Conservation (phyloP, 2,329 filamentous ascomycete genomes). For the Diplodia scrobiculata region DNA sequence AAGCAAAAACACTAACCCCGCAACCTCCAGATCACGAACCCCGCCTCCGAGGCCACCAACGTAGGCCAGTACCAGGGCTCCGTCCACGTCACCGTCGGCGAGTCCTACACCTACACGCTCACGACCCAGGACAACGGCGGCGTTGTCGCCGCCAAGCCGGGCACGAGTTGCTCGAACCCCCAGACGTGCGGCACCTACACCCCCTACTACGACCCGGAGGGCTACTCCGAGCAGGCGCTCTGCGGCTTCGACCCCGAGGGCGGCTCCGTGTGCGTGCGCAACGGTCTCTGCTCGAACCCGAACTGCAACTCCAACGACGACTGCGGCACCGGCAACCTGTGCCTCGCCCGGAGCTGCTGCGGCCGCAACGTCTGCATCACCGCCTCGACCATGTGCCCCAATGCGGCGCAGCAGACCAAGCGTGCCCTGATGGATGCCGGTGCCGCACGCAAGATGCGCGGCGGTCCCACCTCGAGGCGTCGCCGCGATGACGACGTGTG, state of each 20-base stretch:
- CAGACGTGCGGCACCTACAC: neutral
- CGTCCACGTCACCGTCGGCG: neutral
- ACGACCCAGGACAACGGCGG: neutral
- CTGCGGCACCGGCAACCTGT: neutral
- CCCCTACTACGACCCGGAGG: neutral
- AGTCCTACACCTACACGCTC: conserved; percentile 3
- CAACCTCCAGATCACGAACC: neutral
- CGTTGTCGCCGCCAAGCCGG: neutral
- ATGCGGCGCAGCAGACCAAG: neutral
- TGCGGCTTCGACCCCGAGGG: neutral
- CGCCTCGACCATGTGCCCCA: neutral
- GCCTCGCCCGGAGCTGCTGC: neutral
- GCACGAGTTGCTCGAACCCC: neutral
- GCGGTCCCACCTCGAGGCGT: neutral
- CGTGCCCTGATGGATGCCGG: neutral
- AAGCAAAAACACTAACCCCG: too few relatives aligned
- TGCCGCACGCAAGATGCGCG: neutral
- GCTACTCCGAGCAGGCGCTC: neutral
- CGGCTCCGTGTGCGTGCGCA: neutral
- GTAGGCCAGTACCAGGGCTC: conserved; percentile 1
- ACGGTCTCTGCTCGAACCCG: neutral
- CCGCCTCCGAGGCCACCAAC: neutral
- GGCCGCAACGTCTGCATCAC: neutral
- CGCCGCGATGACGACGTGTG: neutral
- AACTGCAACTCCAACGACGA: neutral